phyloP scores from a whole-genome alignment of 106 monocot genomes.

The Dendrobium catenatum region DNA sequence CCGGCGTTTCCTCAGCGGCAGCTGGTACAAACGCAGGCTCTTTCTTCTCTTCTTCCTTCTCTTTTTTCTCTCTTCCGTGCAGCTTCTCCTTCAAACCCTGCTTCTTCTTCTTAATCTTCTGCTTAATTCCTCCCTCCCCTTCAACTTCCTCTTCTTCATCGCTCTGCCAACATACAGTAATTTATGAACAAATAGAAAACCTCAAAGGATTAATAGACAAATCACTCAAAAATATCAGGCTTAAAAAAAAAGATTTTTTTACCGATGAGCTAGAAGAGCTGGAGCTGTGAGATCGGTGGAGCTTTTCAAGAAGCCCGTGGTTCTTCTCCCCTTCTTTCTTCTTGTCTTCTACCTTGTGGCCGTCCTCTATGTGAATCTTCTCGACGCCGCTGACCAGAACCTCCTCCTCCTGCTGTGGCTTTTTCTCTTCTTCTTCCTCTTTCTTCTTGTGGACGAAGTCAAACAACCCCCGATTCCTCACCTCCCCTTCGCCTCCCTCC shows the following conservation, averaged over 20 bases:
- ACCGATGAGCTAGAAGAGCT: slow-evolving; percentile 15
- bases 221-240: background rate
- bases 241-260: background rate
- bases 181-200: background rate
- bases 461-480: slow-evolving; percentile 14
- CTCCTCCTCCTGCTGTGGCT: slow-evolving; percentile 3
- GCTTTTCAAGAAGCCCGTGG: slow-evolving; percentile 13
- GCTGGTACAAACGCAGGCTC: background rate
- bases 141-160: slow-evolving; percentile 10
- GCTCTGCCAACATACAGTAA: background rate
- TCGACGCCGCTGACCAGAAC: slow-evolving; percentile 12
- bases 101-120: slow-evolving; percentile 14
- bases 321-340: slow-evolving; percentile 6
- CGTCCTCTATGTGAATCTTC: slow-evolving; percentile 16
- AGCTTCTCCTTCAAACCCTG: background rate
- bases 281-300: slow-evolving; percentile 16
- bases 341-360: background rate
- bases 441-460: slow-evolving; percentile 15
- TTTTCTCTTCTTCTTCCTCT: slow-evolving; percentile 4
- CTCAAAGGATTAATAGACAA: no score
- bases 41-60: slow-evolving; percentile 5
- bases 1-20: background rate
- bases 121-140: slow-evolving; percentile 8
- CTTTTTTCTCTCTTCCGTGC: background rate
- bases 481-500: slow-evolving; percentile 6